Percentiles rank a stretch among this genome's conserved stretches.
phyloP scores from a whole-genome alignment of 2,329 filamentous ascomycete species.

The Diaporthe sp. region DNA sequence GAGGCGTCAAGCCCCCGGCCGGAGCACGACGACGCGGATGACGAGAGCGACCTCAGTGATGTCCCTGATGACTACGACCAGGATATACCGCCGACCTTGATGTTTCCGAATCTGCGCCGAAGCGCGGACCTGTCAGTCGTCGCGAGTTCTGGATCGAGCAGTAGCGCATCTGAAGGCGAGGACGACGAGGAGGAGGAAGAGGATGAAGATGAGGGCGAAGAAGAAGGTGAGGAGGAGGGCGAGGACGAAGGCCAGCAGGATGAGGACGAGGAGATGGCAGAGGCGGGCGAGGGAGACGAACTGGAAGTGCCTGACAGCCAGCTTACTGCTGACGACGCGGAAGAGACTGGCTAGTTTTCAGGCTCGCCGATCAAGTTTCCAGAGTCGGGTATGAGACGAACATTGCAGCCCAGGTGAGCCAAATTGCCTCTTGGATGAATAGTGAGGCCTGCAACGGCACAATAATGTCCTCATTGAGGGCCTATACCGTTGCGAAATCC shows the following conservation, averaged over 20 bases:
- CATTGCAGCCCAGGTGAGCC: not conserved
- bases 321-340: constrained; percentile 18
- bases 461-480: not conserved
- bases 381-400: not conserved
- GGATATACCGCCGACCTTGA: constrained; percentile 65
- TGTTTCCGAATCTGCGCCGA: constrained; percentile 66
- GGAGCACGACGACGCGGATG: constrained; percentile 75
- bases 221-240: constrained; percentile 37
- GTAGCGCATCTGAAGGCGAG: constrained; percentile 43
- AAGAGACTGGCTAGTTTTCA: constrained; percentile 24
- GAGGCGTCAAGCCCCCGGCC: constrained; percentile 69
- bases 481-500: too few relatives aligned
- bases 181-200: constrained; percentile 43
- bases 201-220: constrained; percentile 28
- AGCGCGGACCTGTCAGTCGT: constrained; percentile 52
- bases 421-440: not conserved
- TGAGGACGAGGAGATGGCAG: constrained; percentile 46
- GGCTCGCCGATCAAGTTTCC: not conserved
- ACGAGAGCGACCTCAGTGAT: constrained; percentile 79
- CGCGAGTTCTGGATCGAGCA: constrained; percentile 43
- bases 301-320: constrained; percentile 39
- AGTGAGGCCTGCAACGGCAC: too few relatives aligned
- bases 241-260: constrained; percentile 39
- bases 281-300: constrained; percentile 41
- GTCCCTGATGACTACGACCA: constrained; percentile 71